Evolutionary conservation across 768 basidiomycete species (phyloP).

Genomic region (Lyophyllum decastes): DNA sequence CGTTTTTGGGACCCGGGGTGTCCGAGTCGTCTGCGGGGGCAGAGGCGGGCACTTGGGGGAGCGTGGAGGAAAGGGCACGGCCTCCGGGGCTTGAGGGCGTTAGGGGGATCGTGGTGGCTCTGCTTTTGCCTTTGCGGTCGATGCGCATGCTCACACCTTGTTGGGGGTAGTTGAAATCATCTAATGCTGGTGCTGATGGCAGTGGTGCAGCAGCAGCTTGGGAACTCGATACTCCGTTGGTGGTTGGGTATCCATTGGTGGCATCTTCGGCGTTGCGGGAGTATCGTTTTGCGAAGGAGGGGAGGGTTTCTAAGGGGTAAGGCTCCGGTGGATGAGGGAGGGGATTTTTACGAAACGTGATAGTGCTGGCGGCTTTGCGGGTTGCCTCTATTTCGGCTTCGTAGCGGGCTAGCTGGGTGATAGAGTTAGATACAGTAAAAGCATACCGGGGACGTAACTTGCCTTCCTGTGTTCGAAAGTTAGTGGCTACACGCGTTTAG

Average conservation of each 20-base stretch:
- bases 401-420: conserved; percentile 21
- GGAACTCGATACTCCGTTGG: background rate
- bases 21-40: conserved; percentile 1
- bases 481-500: background rate
- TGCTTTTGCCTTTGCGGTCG: conserved; percentile 2
- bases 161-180: background rate
- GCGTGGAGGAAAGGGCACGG: background rate
- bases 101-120: background rate
- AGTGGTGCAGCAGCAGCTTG: background rate
- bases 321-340: conserved; percentile 60
- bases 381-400: conserved; percentile 38
- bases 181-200: background rate
- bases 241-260: background rate
- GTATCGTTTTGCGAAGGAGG: conserved; percentile 34
- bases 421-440: background rate
- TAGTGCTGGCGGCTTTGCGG: conserved; percentile 28
- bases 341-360: conserved; percentile 43
- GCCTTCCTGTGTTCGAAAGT: conserved; percentile 17
- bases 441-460: background rate
- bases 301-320: conserved; percentile 41
- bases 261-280: background rate
- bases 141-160: background rate
- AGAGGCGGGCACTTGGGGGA: background rate
- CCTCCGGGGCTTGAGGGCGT: background rate
- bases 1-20: conserved; percentile 21